Evolutionary conservation across 495 filamentous ascomycete genomes (phyloP), one percentile per base, ranked within the genome.

Genomic region (Penicillium manginii): DNA sequence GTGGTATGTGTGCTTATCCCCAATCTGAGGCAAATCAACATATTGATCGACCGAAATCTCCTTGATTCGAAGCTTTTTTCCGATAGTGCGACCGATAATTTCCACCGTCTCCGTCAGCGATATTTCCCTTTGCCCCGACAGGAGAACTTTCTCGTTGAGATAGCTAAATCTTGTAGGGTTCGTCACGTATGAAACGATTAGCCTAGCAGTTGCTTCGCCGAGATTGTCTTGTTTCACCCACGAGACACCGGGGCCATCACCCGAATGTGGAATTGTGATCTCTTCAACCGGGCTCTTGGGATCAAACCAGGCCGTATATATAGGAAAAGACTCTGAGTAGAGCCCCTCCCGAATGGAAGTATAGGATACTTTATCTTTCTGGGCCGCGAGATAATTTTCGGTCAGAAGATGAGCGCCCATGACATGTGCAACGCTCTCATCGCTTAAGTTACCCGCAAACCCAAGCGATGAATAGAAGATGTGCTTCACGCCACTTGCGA

Each of bases 381-480:
- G 61, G 2, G 69, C 50, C 15, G 72, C 58, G 11, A 90, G 78
- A 61, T 85, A 86, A 6, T 66, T 62, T 61, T 91, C 86, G 0
- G 87, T 88, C 46, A 73, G 73, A 15, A 88, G 76, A 62, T 91
- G 88, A 11, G 88, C 87, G 31, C 80, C 81, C 88, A 90, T 91
- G 2, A 91, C 87, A 33, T 79, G 68, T 7, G 81, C 82, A 15
- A 78, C 70, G 32, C 72, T 77, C 14, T 71, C 70, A 5, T 83
- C 77, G 3, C 53, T 69, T 10, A 74, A 61, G n/a, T 69, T 57
- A 0, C 71, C 66, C 7, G 74, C 81, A 57, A 88, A 88, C 0
- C 76, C 87, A 6, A 91, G 82, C 9, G 84, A 87, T 4, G 83
- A 83, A 78, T 91, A 91, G 69, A 84, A 86, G 46, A 91, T 78